Percentiles rank a stretch among this genome's conserved stretches.
phyloP scores from a whole-genome alignment of 768 basidiomycete genomes.

The Polyporus arcularius region DNA sequence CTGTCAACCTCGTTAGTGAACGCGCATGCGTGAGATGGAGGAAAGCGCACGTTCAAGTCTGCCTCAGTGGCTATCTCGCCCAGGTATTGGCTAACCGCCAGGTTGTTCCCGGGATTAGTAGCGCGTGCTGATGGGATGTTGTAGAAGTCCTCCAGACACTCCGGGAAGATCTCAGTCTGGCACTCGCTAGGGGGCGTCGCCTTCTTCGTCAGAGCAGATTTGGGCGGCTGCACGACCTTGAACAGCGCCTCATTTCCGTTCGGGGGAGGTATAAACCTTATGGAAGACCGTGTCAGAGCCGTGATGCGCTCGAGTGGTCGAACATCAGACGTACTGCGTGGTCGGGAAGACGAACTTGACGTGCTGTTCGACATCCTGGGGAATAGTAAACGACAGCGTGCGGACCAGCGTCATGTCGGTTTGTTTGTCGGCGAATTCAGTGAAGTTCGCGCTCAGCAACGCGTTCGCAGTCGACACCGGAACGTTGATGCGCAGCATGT shows the following conservation, averaged over 20 bases:
- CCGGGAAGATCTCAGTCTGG: constrained; percentile 25
- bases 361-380: constrained; percentile 23
- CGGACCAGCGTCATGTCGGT: constrained; percentile 25
- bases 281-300: neutral
- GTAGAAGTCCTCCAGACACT: constrained; percentile 35
- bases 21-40: neutral
- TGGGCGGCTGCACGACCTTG: constrained; percentile 10
- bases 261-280: neutral
- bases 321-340: constrained; percentile 25
- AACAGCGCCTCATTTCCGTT: constrained; percentile 19
- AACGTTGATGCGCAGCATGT: constrained; percentile 26
- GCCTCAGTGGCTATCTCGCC: constrained; percentile 27
- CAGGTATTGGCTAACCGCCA: constrained; percentile 35
- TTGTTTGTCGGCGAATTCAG: constrained; percentile 24
- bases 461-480: constrained; percentile 29
- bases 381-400: constrained; percentile 33
- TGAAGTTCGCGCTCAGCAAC: constrained; percentile 29
- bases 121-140: constrained; percentile 25
- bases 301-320: neutral
- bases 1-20: neutral
- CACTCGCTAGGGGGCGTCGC: constrained; percentile 28
- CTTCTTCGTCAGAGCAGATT: neutral
- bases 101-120: constrained; percentile 20
- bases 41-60: constrained; percentile 36
- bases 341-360: constrained; percentile 32